Percentiles rank a stretch among this genome's conserved stretches.
phyloP scores from a whole-genome alignment of 1,139 yeast genomes.

The Magnusiomyces clavatus region DNA sequence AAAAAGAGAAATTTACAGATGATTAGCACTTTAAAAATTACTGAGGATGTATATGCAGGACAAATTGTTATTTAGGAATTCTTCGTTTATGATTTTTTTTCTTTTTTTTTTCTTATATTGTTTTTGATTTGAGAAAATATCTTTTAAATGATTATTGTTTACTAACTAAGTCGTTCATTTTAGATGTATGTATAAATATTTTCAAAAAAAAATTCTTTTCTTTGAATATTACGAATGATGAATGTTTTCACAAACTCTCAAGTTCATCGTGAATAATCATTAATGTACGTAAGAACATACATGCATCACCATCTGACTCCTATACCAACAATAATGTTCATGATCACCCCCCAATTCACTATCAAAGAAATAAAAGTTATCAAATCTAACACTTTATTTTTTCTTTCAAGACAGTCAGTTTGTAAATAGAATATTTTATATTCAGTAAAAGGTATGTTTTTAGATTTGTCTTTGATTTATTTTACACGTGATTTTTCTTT shows the following conservation, averaged over 20 bases:
- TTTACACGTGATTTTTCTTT: neutral
- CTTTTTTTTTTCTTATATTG: neutral
- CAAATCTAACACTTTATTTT: neutral
- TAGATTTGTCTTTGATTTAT: neutral
- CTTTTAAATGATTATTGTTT: neutral
- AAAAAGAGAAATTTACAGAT: slow-evolving; percentile 12
- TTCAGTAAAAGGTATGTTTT: neutral
- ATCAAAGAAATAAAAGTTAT: neutral
- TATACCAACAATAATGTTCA: neutral
- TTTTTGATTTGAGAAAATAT: too few relatives aligned
- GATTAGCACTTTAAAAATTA: slow-evolving; percentile 21
- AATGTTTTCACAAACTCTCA: slow-evolving; percentile 27
- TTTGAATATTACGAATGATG: slow-evolving; percentile 22
- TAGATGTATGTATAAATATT: neutral
- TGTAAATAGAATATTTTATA: neutral
- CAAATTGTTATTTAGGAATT: slow-evolving; percentile 48
- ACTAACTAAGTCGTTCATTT: neutral
- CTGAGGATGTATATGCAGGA: slow-evolving; percentile 68
- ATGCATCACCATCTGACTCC: slow-evolving; percentile 84
- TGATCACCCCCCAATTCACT: neutral
- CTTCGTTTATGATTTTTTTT: slow-evolving; percentile 50
- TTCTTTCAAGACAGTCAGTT: neutral
- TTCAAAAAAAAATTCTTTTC: neutral
- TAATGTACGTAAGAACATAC: slow-evolving; percentile 61
- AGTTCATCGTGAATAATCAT: slow-evolving; percentile 28